Evolutionary conservation across 129 eudicot genomes (phyloP).

Genomic region (Deinandra increscens): DNA sequence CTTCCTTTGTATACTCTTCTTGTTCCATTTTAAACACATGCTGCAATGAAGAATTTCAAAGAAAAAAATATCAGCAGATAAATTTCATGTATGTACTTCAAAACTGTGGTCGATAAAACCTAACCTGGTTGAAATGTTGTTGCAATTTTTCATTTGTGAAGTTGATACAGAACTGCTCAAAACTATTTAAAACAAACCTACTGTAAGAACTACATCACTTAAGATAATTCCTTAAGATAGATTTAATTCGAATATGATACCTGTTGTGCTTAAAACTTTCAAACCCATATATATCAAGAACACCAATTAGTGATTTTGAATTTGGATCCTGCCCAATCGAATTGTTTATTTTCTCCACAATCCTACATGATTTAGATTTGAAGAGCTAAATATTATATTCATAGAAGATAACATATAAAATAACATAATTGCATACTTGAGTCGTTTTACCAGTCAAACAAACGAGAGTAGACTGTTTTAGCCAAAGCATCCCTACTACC

Average conservation of each 20-base stretch:
- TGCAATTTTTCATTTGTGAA: conserved; percentile 98
- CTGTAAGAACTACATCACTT: conserved; percentile 30
- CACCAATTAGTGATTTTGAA: conserved; percentile 88
- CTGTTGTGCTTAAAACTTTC: conserved; percentile 96
- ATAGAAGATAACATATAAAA: conserved; percentile 2
- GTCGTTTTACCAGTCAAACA: conserved; percentile 77
- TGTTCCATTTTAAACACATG: conserved; percentile 99
- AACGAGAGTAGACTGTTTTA: conserved; percentile 91
- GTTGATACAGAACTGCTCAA: conserved; percentile 99
- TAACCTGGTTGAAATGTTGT: conserved; percentile 98
- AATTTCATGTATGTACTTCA: conserved; percentile 8
- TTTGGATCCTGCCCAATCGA: conserved; percentile 99
- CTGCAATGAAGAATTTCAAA: conserved; percentile 40
- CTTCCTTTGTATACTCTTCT: conserved; percentile 97
- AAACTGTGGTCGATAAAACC: conserved; percentile 13
- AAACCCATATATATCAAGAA: conserved; percentile 97
- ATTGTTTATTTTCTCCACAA: conserved; percentile 88
- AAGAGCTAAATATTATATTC: conserved; percentile 20
- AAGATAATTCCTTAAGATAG: not conserved
- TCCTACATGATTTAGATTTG: conserved; percentile 46
- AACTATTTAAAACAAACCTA: conserved; percentile 44
- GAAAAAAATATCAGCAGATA: conserved; percentile 11
- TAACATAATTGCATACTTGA: not conserved
- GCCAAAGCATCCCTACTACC: conserved; percentile 99
- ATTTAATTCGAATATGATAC: conserved; percentile 33